Evolutionary conservation across 306 rosid genomes (phyloP).

Genomic region (Lablab purpureus): DNA sequence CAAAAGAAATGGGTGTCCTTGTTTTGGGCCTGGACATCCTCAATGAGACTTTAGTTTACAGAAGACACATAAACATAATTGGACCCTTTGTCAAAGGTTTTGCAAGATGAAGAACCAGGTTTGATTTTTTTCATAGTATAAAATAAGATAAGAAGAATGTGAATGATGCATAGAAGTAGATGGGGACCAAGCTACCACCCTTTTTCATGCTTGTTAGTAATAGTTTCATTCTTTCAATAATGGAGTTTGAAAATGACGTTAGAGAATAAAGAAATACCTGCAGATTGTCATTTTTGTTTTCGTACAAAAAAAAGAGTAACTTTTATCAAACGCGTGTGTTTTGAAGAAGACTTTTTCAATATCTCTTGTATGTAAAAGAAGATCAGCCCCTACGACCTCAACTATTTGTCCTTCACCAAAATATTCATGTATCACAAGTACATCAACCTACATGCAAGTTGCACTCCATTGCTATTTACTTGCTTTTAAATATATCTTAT

Average conservation of each 20-base stretch:
- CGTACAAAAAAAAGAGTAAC: constrained; percentile 6
- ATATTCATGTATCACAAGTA: background rate
- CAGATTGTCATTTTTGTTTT: constrained; percentile 29
- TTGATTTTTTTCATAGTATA: background rate
- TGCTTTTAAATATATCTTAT: too few species aligned
- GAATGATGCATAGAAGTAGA: background rate
- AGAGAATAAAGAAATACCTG: constrained; percentile 30
- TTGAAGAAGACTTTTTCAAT: constrained; percentile 4
- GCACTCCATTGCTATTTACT: too few species aligned
- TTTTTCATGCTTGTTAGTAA: background rate
- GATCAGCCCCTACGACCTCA: background rate
- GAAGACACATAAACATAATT: background rate
- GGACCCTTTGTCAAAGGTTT: background rate
- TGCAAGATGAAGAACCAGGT: background rate
- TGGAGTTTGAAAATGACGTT: constrained; percentile 8
- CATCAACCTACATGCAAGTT: background rate
- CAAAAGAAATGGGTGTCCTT: too few species aligned
- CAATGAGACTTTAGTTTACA: background rate
- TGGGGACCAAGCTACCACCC: constrained; percentile 1
- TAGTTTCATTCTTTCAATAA: constrained; percentile 18
- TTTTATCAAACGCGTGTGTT: constrained; percentile 4
- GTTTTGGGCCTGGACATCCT: background rate
- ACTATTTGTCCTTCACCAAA: background rate
- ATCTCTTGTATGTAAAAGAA: background rate
- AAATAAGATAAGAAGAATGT: background rate